Conservation (phyloP, 176 grass and related monocot genomes). For the Carex pumila region DNA sequence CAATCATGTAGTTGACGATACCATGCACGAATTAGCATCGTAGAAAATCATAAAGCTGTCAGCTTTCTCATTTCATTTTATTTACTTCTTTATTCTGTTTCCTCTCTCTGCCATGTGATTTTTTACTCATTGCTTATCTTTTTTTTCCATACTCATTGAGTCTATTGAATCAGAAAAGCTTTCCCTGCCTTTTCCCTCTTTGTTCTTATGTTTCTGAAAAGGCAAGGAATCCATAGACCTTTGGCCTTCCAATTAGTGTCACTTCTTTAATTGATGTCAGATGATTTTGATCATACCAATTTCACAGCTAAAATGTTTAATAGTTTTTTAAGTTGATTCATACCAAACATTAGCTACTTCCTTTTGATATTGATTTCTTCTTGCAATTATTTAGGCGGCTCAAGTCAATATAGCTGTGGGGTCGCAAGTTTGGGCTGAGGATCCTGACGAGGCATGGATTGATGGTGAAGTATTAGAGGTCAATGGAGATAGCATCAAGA, state of each 20-base stretch:
- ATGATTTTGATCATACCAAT: background rate
- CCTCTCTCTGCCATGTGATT: background rate
- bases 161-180: slow-evolving; percentile 13
- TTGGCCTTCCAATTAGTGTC: background rate
- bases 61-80: slow-evolving; percentile 20
- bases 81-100: slow-evolving; percentile 8
- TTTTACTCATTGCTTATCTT: slow-evolving; percentile 13
- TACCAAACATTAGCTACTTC: slow-evolving; percentile 6
- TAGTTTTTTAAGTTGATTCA: background rate
- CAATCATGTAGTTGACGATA: slow-evolving; percentile 34
- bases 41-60: background rate
- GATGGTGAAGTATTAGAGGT: slow-evolving; percentile 31
- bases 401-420: slow-evolving; percentile 30
- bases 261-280: background rate
- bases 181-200: background rate
- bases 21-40: slow-evolving; percentile 5
- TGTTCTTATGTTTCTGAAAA: background rate
- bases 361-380: background rate
- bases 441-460: slow-evolving; percentile 41
- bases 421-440: slow-evolving; percentile 35
- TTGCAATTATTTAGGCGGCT: slow-evolving; percentile 15
- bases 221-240: background rate
- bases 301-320: background rate
- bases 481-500: slow-evolving; percentile 23
- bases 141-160: background rate